These are phyloP conservation scores for Penicillium sp. DNA, from an alignment of 2,329 filamentous ascomycete species.

Conservation along the genomic window DNA sequence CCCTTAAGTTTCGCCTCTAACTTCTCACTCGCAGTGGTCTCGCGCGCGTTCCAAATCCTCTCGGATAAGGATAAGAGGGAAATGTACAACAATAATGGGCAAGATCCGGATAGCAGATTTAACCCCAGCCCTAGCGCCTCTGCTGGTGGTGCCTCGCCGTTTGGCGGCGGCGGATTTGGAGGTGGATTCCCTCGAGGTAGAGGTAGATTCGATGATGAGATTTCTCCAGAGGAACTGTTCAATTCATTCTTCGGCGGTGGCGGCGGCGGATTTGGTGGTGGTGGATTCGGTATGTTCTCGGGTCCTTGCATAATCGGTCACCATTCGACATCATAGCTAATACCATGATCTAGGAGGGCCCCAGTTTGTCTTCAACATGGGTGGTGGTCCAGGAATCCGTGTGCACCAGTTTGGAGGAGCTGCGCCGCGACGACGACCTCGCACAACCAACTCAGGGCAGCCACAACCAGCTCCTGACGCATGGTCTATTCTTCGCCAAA, in stretches of 20 bases:
- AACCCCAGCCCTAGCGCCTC: slow-evolving; percentile 51
- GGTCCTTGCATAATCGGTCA: not conserved
- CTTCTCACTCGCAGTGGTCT: slow-evolving; percentile 65
- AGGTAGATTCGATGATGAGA: slow-evolving; percentile 77
- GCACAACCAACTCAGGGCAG: slow-evolving; percentile 55
- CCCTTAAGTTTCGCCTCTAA: not conserved
- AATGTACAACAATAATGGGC: slow-evolving; percentile 84
- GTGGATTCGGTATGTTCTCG: slow-evolving; percentile 59
- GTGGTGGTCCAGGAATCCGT: slow-evolving; percentile 83
- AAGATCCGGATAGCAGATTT: slow-evolving; percentile 88
- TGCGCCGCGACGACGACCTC: slow-evolving; percentile 72
- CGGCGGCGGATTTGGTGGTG: slow-evolving; percentile 52
- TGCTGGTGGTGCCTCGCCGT: slow-evolving; percentile 36
- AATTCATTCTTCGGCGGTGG: slow-evolving; percentile 90
- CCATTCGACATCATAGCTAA: not conserved
- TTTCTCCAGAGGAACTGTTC: slow-evolving; percentile 96
- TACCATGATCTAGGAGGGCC: slow-evolving; percentile 58
- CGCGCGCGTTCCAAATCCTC: slow-evolving; percentile 86
- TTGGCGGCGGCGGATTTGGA: slow-evolving; percentile 45
- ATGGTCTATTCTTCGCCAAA: slow-evolving; percentile 62
- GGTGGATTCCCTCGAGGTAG: slow-evolving; percentile 46
- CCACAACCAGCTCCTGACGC: slow-evolving; percentile 54
- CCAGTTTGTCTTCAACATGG: slow-evolving; percentile 93
- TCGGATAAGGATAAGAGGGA: slow-evolving; percentile 91
- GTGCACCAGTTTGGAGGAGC: slow-evolving; percentile 93